Percentiles rank a stretch among this genome's conserved stretches.
Conservation (phyloP, 1,139 yeast genomes). For the Zygoascus sp. region DNA sequence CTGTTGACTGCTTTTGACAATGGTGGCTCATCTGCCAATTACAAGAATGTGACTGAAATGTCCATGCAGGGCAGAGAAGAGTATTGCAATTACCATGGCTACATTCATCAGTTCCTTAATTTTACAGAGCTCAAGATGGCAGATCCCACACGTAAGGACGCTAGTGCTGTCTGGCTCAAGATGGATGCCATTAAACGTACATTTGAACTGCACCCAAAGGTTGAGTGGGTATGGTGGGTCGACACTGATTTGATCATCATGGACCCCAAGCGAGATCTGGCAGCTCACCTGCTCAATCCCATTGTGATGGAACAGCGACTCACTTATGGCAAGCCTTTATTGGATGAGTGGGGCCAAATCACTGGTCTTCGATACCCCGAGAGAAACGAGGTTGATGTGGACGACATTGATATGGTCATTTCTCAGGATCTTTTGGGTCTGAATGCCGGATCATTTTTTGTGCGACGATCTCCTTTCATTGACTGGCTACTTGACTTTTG, state of each 20-base stretch:
- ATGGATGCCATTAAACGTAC: constrained; percentile 31
- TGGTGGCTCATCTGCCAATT: constrained; percentile 25
- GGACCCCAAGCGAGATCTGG: constrained; percentile 31
- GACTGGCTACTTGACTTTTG: constrained; percentile 25
- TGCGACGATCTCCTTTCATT: constrained; percentile 29
- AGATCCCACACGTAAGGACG: constrained; percentile 11
- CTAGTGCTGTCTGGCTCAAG: constrained; percentile 32
- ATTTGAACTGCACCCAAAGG: constrained; percentile 29
- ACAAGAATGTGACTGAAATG: constrained; percentile 24
- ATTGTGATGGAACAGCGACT: constrained; percentile 3
- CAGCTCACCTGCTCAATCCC: constrained; percentile 29
- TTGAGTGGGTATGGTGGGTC: constrained; percentile 38
- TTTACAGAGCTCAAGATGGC: constrained; percentile 19
- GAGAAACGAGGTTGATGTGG: constrained; percentile 21
- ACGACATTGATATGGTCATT: constrained; percentile 27
- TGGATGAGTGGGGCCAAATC: constrained; percentile 20
- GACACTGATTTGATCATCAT: constrained; percentile 33
- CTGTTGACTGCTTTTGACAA: constrained; percentile 33
- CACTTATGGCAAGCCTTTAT: constrained; percentile 18
- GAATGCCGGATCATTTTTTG: constrained; percentile 38
- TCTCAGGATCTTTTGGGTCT: constrained; percentile 33
- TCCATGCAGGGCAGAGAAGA: constrained; percentile 32
- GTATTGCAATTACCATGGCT: constrained; percentile 33
- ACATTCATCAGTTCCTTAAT: constrained; percentile 31
- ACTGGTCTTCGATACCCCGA: constrained; percentile 17